These are phyloP conservation scores for Pseudogymnoascus sp. DNA, from an alignment of 2,329 filamentous ascomycete genomes.

Conservation along the genomic window DNA sequence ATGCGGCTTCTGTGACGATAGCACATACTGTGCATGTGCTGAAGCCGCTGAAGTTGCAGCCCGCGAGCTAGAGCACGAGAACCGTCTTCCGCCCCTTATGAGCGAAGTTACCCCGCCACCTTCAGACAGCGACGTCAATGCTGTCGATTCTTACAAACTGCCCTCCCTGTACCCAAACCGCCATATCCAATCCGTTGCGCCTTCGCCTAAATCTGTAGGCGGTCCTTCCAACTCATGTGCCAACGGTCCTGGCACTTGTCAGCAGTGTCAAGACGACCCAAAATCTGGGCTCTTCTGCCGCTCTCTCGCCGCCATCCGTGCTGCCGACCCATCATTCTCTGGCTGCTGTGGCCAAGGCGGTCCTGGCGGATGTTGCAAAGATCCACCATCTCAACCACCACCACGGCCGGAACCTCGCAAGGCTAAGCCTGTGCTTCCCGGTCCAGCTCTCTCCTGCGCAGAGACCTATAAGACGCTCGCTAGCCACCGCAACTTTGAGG, in stretches of 20 bases:
- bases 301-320: constrained; percentile 57
- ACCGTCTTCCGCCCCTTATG: constrained; percentile 35
- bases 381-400: constrained; percentile 18
- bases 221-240: constrained; percentile 30
- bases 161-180: constrained; percentile 35
- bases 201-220: constrained; percentile 23
- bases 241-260: constrained; percentile 69
- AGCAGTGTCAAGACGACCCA: constrained; percentile 69
- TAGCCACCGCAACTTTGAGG: constrained; percentile 67
- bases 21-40: constrained; percentile 74
- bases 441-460: constrained; percentile 57
- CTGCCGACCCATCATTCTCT: constrained; percentile 21
- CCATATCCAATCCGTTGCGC: constrained; percentile 13
- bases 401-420: constrained; percentile 19
- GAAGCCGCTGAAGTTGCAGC: constrained; percentile 41
- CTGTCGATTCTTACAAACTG: constrained; percentile 51
- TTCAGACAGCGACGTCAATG: constrained; percentile 32
- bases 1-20: constrained; percentile 77
- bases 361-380: constrained; percentile 52
- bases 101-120: constrained; percentile 38
- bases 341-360: constrained; percentile 4
- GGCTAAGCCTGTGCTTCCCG: neutral
- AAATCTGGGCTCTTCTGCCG: constrained; percentile 78
- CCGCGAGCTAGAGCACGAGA: constrained; percentile 25
- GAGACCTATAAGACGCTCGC: constrained; percentile 73